Conservation (phyloP, 2,329 filamentous ascomycete species). For the Ophiocordyceps camponoti-rufipedis region DNA sequence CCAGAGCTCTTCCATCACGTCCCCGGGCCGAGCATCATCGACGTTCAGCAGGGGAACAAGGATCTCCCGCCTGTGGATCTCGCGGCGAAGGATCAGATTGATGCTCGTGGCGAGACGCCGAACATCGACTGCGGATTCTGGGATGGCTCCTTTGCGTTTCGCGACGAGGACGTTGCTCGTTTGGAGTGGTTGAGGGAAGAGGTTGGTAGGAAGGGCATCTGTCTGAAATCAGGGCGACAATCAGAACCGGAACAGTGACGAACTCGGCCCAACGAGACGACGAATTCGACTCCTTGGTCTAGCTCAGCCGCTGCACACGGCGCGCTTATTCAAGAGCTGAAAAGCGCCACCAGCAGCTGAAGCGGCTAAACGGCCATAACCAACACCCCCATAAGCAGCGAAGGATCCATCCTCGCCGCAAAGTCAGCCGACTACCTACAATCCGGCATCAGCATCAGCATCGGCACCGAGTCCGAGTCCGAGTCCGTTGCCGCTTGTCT, state of each 20-base stretch:
- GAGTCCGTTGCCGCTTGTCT: too few relatives aligned
- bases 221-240: background rate
- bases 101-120: background rate
- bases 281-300: too few relatives aligned
- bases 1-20: background rate
- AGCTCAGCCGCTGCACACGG: too few relatives aligned
- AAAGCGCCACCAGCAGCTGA: too few relatives aligned
- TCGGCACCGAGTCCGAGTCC: too few relatives aligned
- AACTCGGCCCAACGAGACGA: too few relatives aligned
- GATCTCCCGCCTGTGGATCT: background rate
- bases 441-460: too few relatives aligned
- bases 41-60: background rate
- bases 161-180: background rate
- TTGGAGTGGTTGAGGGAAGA: background rate
- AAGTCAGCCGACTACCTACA: too few relatives aligned
- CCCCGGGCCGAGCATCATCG: background rate
- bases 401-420: too few relatives aligned
- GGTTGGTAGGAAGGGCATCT: background rate
- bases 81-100: background rate
- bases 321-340: too few relatives aligned
- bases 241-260: background rate
- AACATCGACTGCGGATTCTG: background rate
- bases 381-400: too few relatives aligned
- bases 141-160: background rate
- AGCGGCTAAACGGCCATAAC: background rate